phyloP scores from a whole-genome alignment of 192 early-diverging fungal species.

The Coemansia sp. region DNA sequence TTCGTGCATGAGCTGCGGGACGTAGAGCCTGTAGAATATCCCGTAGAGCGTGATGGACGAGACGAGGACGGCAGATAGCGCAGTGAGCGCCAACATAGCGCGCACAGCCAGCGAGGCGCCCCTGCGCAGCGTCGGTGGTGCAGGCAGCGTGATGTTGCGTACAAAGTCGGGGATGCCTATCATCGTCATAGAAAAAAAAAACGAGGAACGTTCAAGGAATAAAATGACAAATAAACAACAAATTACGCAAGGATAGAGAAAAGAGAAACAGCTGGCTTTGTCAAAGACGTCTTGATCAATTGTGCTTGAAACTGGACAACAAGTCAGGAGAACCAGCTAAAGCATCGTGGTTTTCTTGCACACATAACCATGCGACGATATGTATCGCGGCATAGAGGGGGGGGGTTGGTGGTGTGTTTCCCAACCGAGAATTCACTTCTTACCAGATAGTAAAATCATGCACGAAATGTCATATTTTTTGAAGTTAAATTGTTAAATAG shows the following conservation, averaged over 20 bases:
- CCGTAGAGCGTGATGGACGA: slow-evolving; percentile 54
- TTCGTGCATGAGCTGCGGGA: slow-evolving; percentile 60
- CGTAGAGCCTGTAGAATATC: slow-evolving; percentile 64
- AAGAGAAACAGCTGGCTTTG: neutral
- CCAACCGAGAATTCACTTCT: too few relatives aligned
- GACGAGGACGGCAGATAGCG: slow-evolving; percentile 13
- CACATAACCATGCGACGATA: too few relatives aligned
- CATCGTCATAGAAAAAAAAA: neutral
- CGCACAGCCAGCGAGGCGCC: slow-evolving; percentile 29
- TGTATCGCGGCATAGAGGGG: too few relatives aligned
- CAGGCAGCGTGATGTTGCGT: slow-evolving; percentile 13
- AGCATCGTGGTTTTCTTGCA: too few relatives aligned
- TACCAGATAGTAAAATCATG: too few relatives aligned
- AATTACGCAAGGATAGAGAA: neutral
- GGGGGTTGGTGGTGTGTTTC: too few relatives aligned
- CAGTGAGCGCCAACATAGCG: slow-evolving; percentile 21
- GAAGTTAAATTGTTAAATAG: neutral
- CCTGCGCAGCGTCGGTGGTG: slow-evolving; percentile 21
- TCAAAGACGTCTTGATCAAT: too few relatives aligned
- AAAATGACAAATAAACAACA: neutral
- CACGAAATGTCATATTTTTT: neutral
- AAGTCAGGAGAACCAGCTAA: too few relatives aligned
- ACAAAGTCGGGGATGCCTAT: neutral
- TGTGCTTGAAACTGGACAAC: too few relatives aligned
- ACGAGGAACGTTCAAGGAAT: neutral